Percentiles rank a stretch among this genome's conserved stretches.
Evolutionary conservation across 768 basidiomycete species (phyloP).

Genomic region (Royoungia palumana): DNA sequence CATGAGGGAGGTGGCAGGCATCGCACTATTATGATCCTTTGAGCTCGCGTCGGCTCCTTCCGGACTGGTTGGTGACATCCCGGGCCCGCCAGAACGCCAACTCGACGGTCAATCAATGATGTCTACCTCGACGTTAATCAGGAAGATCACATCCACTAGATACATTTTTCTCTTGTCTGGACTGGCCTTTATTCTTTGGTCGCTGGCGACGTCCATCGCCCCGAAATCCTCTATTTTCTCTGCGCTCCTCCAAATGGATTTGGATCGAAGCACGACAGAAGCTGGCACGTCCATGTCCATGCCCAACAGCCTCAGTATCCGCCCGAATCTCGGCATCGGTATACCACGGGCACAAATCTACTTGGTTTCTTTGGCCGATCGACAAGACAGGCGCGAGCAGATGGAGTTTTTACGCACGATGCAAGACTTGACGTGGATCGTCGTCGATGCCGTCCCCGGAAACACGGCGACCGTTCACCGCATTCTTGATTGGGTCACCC

Average conservation of each 20-base stretch:
- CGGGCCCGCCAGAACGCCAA: no score
- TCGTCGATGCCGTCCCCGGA: slow-evolving; percentile 47
- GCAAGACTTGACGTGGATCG: slow-evolving; percentile 51
- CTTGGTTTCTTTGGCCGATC: slow-evolving; percentile 57
- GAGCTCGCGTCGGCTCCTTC: no score
- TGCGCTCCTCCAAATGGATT: slow-evolving; percentile 15
- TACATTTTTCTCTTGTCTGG: slow-evolving; percentile 22
- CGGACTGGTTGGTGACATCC: no score
- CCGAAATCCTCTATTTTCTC: slow-evolving; percentile 13
- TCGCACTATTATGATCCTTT: no score
- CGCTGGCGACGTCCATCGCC: slow-evolving; percentile 4
- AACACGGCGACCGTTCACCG: slow-evolving; percentile 36
- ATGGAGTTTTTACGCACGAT: slow-evolving; percentile 53
- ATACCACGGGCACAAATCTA: slow-evolving; percentile 42
- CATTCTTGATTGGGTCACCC: slow-evolving; percentile 44
- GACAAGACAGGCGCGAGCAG: slow-evolving; percentile 50
- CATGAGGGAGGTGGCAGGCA: no score
- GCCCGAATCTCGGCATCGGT: slow-evolving; percentile 27
- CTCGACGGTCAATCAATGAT: slow-evolving; percentile 4
- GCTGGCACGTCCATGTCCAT: background rate
- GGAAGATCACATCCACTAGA: slow-evolving; percentile 16
- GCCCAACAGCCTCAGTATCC: background rate
- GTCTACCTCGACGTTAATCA: slow-evolving; percentile 4
- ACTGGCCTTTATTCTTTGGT: slow-evolving; percentile 21
- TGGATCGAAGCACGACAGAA: slow-evolving; percentile 2